A percentile compares a stretch with the other conserved stretches of the same genome.
Evolutionary conservation across 345 rosid genomes (phyloP).

Genomic region (Orychophragmus violaceus): DNA sequence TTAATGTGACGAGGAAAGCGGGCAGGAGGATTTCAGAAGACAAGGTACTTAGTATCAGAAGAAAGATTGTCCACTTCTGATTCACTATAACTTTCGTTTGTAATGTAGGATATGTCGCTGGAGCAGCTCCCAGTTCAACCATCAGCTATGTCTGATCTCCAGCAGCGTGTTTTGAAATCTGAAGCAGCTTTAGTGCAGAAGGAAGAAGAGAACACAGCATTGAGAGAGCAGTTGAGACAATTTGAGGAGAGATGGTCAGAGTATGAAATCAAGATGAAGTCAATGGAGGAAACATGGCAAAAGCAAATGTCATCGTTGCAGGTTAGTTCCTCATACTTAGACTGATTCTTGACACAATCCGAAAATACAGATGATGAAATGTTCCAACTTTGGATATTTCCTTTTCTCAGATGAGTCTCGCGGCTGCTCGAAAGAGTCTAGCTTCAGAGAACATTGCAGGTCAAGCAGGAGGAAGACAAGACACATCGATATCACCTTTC

Average conservation of each 20-base stretch:
- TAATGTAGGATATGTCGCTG: slow-evolving; percentile 44
- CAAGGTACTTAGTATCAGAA: slow-evolving; percentile 47
- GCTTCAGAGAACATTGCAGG: slow-evolving; percentile 44
- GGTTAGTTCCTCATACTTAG: slow-evolving; percentile 26
- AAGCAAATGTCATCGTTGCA: slow-evolving; percentile 86
- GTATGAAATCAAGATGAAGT: slow-evolving; percentile 80
- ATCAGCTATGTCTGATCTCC: slow-evolving; percentile 62
- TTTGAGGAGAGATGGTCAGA: slow-evolving; percentile 70
- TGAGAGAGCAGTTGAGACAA: slow-evolving; percentile 67
- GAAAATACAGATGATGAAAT: neutral
- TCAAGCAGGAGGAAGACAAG: slow-evolving; percentile 48
- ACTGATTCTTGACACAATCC: neutral
- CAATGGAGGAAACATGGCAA: slow-evolving; percentile 95
- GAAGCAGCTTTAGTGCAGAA: slow-evolving; percentile 63
- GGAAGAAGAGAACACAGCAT: slow-evolving; percentile 73
- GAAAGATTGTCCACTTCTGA: neutral
- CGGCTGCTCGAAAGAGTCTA: slow-evolving; percentile 68
- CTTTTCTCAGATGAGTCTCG: slow-evolving; percentile 61
- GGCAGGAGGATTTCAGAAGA: slow-evolving; percentile 51
- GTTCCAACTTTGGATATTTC: neutral
- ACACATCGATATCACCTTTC: slow-evolving; percentile 47
- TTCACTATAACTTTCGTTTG: slow-evolving; percentile 6
- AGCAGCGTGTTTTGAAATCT: slow-evolving; percentile 56
- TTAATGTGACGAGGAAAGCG: slow-evolving; percentile 34
- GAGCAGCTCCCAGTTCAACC: slow-evolving; percentile 54